A percentile compares a stretch with the other conserved stretches of the same genome.
phyloP scores from a whole-genome alignment of 1,139 yeast genomes.

The Blastobotrys petasosporus region DNA sequence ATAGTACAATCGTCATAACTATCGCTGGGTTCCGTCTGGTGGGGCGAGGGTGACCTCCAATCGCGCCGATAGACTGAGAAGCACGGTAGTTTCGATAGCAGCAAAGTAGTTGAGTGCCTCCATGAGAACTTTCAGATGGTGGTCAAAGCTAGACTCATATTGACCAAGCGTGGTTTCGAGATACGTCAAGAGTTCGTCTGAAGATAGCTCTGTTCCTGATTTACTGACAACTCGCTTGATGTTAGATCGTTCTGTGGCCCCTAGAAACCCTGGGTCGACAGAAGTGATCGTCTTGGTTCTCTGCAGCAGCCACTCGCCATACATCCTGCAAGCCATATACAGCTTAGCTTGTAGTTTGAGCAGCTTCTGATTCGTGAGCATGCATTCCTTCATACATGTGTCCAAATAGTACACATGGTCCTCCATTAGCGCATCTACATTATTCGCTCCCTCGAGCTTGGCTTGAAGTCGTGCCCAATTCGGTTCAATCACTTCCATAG shows the following conservation, averaged over 20 bases:
- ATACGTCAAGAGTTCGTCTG: conserved; percentile 24
- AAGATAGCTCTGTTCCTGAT: conserved; percentile 36
- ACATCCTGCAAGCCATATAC: conserved; percentile 41
- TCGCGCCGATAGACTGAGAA: conserved; percentile 48
- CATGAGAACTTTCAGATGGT: conserved; percentile 49
- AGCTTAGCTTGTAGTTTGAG: conserved; percentile 40
- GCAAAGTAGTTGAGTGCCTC: conserved; percentile 53
- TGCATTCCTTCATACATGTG: conserved; percentile 59
- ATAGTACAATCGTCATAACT: not conserved
- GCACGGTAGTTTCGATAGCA: conserved; percentile 55
- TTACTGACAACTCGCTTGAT: conserved; percentile 35
- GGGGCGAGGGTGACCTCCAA: conserved; percentile 35
- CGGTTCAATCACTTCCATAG: conserved; percentile 55
- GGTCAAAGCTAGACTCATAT: conserved; percentile 51
- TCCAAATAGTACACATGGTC: conserved; percentile 56
- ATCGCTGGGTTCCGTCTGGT: not conserved
- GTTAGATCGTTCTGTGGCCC: conserved; percentile 37
- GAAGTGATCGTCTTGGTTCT: conserved; percentile 52
- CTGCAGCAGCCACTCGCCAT: conserved; percentile 49
- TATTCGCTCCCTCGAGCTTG: conserved; percentile 32
- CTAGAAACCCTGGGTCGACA: conserved; percentile 44
- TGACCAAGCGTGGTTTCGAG: conserved; percentile 46
- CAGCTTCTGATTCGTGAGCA: conserved; percentile 56
- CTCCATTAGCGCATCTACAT: conserved; percentile 47
- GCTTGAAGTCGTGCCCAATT: conserved; percentile 44